Evolutionary conservation across 345 rosid genomes (phyloP).

Genomic region (Melastoma malabathricum): DNA sequence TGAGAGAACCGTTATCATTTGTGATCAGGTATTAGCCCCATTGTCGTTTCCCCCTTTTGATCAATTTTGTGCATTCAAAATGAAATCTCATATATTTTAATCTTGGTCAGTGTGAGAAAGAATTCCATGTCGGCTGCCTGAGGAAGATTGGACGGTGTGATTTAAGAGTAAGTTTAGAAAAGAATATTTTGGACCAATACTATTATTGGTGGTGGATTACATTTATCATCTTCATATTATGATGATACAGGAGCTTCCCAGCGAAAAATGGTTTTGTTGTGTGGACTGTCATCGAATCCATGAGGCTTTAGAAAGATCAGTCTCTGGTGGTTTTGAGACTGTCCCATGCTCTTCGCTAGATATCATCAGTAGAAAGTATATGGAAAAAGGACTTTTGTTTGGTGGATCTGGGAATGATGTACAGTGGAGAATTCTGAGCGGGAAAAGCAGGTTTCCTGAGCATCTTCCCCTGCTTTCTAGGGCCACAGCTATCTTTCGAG

Average conservation of each 20-base stretch:
- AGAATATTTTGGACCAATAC: neutral
- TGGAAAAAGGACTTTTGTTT: conserved; percentile 50
- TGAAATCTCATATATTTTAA: neutral
- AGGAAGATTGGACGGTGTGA: conserved; percentile 58
- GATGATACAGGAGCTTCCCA: conserved; percentile 56
- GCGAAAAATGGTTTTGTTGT: conserved; percentile 82
- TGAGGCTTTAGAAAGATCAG: conserved; percentile 39
- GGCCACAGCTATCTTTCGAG: conserved; percentile 82
- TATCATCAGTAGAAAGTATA: conserved; percentile 47
- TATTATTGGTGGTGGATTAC: neutral
- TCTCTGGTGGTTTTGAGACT: conserved; percentile 44
- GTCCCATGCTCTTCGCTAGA: conserved; percentile 37
- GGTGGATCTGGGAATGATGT: conserved; percentile 32
- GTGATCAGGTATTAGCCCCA: conserved; percentile 64
- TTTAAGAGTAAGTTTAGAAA: conserved; percentile 49
- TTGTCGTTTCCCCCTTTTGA: neutral
- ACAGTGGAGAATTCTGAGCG: conserved; percentile 69
- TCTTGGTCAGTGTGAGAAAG: conserved; percentile 72
- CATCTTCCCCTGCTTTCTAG: conserved; percentile 63
- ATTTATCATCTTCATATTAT: conserved; percentile 5
- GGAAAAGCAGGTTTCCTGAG: conserved; percentile 57
- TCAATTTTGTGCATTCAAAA: conserved; percentile 6
- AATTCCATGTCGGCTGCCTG: conserved; percentile 76
- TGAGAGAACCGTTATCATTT: conserved; percentile 77
- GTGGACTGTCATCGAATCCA: conserved; percentile 64